Evolutionary conservation across 192 early-diverging fungal genomes (phyloP).

Genomic region (Podila verticillata): DNA sequence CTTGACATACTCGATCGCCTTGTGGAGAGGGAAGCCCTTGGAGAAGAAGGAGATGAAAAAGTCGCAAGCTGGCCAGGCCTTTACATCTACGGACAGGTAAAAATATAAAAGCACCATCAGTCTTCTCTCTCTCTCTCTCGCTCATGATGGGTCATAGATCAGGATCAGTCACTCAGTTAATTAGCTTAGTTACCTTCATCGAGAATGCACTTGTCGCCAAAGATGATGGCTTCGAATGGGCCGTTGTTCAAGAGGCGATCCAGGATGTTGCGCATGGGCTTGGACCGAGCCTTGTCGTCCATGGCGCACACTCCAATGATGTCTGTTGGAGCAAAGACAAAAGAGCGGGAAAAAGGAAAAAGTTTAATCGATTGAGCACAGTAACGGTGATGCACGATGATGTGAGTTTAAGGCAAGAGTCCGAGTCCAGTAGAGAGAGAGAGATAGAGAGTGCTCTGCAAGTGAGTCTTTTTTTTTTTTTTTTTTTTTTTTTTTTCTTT

Average conservation of each 20-base stretch:
- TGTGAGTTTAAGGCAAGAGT: not conserved
- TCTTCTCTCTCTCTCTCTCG: not conserved
- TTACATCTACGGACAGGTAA: slow-evolving; percentile 63
- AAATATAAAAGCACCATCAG: not conserved
- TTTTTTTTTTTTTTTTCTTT: not conserved
- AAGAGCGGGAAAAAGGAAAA: not conserved
- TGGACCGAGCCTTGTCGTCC: slow-evolving; percentile 94
- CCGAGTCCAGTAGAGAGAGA: not conserved
- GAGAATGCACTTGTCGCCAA: slow-evolving; percentile 96
- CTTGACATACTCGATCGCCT: slow-evolving; percentile 90
- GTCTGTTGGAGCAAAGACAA: slow-evolving; percentile 34
- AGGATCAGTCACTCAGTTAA: too few relatives aligned
- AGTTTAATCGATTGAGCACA: not conserved
- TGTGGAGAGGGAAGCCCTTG: slow-evolving; percentile 89
- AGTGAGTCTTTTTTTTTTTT: not conserved
- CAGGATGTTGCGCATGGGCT: slow-evolving; percentile 96
- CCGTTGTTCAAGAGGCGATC: slow-evolving; percentile 71
- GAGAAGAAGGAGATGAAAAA: slow-evolving; percentile 98
- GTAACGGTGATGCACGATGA: not conserved
- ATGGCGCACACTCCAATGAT: slow-evolving; percentile 91
- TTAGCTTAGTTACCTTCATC: slow-evolving; percentile 85
- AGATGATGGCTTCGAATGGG: slow-evolving; percentile 85
- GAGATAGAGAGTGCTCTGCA: not conserved
- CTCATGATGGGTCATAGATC: not conserved
- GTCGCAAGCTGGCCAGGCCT: slow-evolving; percentile 93